phyloP scores from a whole-genome alignment of 108 stramenopile genomes.

The Hondaea fermentalgiana region DNA sequence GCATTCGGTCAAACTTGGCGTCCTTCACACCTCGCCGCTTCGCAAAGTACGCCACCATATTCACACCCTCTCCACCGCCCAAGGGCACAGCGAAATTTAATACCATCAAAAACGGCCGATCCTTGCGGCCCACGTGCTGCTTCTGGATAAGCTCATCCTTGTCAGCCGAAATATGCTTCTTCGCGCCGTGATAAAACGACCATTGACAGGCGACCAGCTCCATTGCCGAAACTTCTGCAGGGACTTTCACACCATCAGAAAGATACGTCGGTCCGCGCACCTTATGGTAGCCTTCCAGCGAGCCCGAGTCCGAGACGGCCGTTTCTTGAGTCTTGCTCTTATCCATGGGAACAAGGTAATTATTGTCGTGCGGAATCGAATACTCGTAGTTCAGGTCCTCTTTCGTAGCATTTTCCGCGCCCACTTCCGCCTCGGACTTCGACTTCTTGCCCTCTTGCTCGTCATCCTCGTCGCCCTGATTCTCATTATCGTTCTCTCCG shows the following conservation, averaged over 20 bases:
- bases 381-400: not conserved
- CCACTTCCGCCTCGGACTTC: not conserved
- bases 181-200: conserved; percentile 2
- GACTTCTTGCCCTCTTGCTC: not conserved
- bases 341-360: not conserved
- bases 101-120: not conserved
- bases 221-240: not conserved
- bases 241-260: not conserved
- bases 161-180: conserved; percentile 5
- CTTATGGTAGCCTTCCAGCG: not conserved
- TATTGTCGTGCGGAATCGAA: conserved; percentile 16
- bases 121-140: conserved; percentile 12
- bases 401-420: not conserved
- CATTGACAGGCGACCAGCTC: not conserved
- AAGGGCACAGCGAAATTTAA: not conserved
- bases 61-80: not conserved
- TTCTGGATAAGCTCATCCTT: not conserved
- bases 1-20: conserved; percentile 7
- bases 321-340: not conserved
- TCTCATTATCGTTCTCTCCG: not conserved
- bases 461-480: not conserved
- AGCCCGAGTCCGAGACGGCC: not conserved
- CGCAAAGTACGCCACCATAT: not conserved
- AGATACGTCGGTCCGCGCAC: conserved; percentile 13
- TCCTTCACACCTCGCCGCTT: not conserved